Evolutionary conservation across 2,329 filamentous ascomycete genomes (phyloP).

Genomic region (Ophioceras dolichostomum): DNA sequence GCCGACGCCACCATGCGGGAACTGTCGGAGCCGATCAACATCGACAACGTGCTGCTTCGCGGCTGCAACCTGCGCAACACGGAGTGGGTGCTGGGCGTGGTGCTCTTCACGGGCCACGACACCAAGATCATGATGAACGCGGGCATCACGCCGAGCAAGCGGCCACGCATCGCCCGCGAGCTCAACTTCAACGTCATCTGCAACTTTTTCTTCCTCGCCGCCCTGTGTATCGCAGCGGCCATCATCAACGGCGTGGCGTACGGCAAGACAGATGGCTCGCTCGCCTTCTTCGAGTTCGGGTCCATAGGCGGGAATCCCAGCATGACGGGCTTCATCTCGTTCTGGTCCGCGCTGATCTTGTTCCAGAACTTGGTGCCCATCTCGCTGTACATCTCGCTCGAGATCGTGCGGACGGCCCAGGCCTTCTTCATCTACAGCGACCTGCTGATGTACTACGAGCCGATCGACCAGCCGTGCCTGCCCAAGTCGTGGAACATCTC

Average conservation of each 20-base stretch:
- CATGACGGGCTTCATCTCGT: conserved; percentile 87
- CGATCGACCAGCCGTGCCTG: conserved; percentile 85
- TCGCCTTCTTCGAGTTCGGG: conserved; percentile 74
- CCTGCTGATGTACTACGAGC: conserved; percentile 92
- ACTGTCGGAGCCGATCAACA: conserved; percentile 86
- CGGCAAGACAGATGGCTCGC: conserved; percentile 61
- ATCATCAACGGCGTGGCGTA: conserved; percentile 79
- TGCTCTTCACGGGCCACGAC: conserved; percentile 88
- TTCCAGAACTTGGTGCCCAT: conserved; percentile 99
- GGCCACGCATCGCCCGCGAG: conserved; percentile 79
- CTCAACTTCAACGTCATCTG: conserved; percentile 96
- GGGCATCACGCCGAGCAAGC: conserved; percentile 88
- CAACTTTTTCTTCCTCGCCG: conserved; percentile 82
- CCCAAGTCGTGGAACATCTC: conserved; percentile 99
- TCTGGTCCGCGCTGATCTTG: conserved; percentile 87
- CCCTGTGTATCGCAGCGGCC: conserved; percentile 79
- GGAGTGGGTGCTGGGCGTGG: conserved; percentile 87
- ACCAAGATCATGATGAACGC: conserved; percentile 99
- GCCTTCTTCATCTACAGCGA: conserved; percentile 98
- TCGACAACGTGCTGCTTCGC: conserved; percentile 90
- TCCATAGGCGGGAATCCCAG: conserved; percentile 64
- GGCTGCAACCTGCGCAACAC: conserved; percentile 92
- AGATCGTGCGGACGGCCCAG: conserved; percentile 87
- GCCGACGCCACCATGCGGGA: conserved; percentile 50
- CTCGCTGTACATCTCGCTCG: conserved; percentile 91